A percentile compares a stretch with the other conserved stretches of the same genome.
Conservation (phyloP, 2,329 filamentous ascomycete species). For the Colletotrichum echinochloae region DNA sequence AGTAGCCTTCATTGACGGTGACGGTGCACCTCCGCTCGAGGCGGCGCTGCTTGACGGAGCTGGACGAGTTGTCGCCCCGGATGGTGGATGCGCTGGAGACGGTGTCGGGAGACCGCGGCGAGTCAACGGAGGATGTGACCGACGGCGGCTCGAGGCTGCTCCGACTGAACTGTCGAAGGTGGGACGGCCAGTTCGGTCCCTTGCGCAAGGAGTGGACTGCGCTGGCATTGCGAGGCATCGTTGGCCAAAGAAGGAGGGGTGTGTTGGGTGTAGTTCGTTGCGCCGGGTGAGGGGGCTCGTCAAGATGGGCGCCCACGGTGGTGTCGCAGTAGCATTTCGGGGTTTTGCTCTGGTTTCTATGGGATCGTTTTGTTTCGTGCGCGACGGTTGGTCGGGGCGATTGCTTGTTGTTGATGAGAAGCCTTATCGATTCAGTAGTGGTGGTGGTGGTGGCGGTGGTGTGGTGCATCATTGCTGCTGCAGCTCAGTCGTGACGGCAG, state of each 20-base stretch:
- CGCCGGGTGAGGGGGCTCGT: slow-evolving; percentile 29
- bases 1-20: slow-evolving; percentile 78
- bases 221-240: slow-evolving; percentile 57
- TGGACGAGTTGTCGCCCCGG: slow-evolving; percentile 48
- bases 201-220: slow-evolving; percentile 57
- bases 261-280: slow-evolving; percentile 1
- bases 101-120: slow-evolving; percentile 61
- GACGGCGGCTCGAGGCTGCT: slow-evolving; percentile 59
- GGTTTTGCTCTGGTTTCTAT: neutral
- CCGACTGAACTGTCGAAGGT: slow-evolving; percentile 65
- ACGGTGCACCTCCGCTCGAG: slow-evolving; percentile 64
- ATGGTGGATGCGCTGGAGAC: slow-evolving; percentile 64
- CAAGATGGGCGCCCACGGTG: slow-evolving; percentile 27
- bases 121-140: slow-evolving; percentile 49
- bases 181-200: slow-evolving; percentile 62
- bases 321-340: slow-evolving; percentile 33
- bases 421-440: slow-evolving; percentile 2
- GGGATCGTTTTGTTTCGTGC: neutral
- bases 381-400: neutral
- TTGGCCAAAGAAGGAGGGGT: slow-evolving; percentile 13
- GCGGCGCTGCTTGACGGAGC: slow-evolving; percentile 47
- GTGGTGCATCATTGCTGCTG: slow-evolving; percentile 28
- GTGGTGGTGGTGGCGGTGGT: slow-evolving; percentile 3
- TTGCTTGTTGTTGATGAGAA: neutral
- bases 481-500: slow-evolving; percentile 32